phyloP scores from a whole-genome alignment of 495 filamentous ascomycete genomes.

The Xylaria scruposa region DNA sequence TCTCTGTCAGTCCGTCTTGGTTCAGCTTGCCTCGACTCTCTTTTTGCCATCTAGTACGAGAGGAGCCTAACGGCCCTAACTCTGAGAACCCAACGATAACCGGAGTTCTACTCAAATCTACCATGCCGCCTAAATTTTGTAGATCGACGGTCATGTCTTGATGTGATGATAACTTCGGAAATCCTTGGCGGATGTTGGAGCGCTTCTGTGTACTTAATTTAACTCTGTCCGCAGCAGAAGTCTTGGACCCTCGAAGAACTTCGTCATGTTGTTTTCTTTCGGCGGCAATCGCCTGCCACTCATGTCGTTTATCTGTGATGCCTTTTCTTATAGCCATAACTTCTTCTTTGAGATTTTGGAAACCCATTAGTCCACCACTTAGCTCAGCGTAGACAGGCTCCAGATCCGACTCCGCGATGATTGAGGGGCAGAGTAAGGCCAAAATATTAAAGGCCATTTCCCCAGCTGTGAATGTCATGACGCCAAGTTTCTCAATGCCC shows the following conservation, averaged over 20 bases:
- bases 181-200: slow-evolving; percentile 84
- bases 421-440: slow-evolving; percentile 81
- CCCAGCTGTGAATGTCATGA: slow-evolving; percentile 85
- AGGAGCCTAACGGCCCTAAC: slow-evolving; percentile 90
- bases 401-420: slow-evolving; percentile 81
- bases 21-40: slow-evolving; percentile 87
- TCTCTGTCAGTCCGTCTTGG: slow-evolving; percentile 86
- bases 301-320: slow-evolving; percentile 84
- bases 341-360: slow-evolving; percentile 80
- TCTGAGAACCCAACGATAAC: slow-evolving; percentile 88
- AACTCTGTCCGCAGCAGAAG: background rate
- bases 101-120: slow-evolving; percentile 84
- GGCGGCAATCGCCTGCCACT: slow-evolving; percentile 80
- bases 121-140: slow-evolving; percentile 82
- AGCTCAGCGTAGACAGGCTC: slow-evolving; percentile 87
- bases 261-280: slow-evolving; percentile 77
- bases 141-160: slow-evolving; percentile 79
- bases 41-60: slow-evolving; percentile 92
- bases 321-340: slow-evolving; percentile 80
- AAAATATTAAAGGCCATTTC: slow-evolving; percentile 93
- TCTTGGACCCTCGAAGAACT: slow-evolving; percentile 57
- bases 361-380: slow-evolving; percentile 86
- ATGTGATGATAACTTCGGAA: slow-evolving; percentile 81
- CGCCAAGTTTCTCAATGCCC: slow-evolving; percentile 82
- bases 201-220: slow-evolving; percentile 54